These are phyloP conservation scores for Aspergillus felis DNA, from an alignment of 2,329 filamentous ascomycete species.

Conservation along the genomic window DNA sequence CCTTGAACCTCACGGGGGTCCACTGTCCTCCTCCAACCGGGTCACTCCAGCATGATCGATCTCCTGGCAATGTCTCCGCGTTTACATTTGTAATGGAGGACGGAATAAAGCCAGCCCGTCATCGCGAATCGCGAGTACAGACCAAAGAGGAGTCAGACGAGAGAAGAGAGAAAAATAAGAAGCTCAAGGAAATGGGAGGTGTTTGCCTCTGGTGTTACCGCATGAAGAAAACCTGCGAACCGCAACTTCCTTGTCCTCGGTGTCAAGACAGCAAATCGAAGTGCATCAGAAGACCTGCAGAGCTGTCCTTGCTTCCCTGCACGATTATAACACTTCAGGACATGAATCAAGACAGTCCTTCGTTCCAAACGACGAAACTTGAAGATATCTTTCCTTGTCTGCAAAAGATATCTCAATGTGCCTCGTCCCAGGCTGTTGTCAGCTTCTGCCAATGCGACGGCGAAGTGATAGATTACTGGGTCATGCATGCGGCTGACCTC, in stretches of 20 bases:
- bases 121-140: constrained; percentile 6
- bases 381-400: constrained; percentile 2
- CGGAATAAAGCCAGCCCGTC: not conserved
- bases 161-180: constrained; percentile 13
- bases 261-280: constrained; percentile 13
- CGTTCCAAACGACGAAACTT: not conserved
- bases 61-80: not conserved
- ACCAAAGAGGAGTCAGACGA: constrained; percentile 11
- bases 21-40: not conserved
- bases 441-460: constrained; percentile 11
- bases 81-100: constrained; percentile 11
- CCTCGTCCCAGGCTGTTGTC: constrained; percentile 5
- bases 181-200: constrained; percentile 22
- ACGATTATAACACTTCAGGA: not conserved
- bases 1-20: not conserved
- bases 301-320: constrained; percentile 14
- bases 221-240: constrained; percentile 25
- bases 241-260: constrained; percentile 13
- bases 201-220: constrained; percentile 26
- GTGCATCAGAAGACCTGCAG: constrained; percentile 20
- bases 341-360: not conserved
- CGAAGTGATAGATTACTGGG: constrained; percentile 3
- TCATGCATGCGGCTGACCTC: constrained; percentile 2
- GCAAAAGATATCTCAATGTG: not conserved
- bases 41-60: not conserved